Evolutionary conservation across 2,329 filamentous ascomycete genomes (phyloP).

Genomic region (Cylindrodendrum hubeiense): DNA sequence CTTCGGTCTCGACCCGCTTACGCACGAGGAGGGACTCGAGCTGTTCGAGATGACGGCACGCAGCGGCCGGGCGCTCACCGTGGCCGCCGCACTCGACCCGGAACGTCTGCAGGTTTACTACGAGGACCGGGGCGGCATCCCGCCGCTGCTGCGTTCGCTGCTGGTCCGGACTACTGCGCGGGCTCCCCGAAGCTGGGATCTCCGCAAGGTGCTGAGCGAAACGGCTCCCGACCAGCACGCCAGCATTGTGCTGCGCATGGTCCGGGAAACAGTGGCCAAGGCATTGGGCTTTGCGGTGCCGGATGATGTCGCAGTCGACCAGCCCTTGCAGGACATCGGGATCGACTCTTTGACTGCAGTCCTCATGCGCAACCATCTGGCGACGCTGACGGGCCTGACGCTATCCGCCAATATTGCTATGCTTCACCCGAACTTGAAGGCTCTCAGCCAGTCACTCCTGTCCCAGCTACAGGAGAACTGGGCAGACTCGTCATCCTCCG

Average conservation of each 20-base stretch:
- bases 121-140: not conserved
- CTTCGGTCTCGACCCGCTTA: not conserved
- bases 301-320: not conserved
- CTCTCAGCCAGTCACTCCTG: not conserved
- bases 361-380: not conserved
- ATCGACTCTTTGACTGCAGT: not conserved
- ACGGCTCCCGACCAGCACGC: not conserved
- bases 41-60: not conserved
- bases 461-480: not conserved
- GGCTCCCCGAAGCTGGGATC: not conserved
- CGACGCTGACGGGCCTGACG: not conserved
- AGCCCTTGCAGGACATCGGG: not conserved
- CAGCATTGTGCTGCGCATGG: not conserved
- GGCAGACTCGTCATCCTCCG: not conserved
- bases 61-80: not conserved
- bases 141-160: not conserved
- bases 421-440: not conserved
- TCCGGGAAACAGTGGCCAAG: not conserved
- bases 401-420: not conserved
- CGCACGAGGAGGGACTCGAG: not conserved
- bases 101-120: not conserved
- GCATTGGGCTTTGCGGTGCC: not conserved
- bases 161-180: not conserved
- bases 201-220: not conserved
- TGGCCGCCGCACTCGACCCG: not conserved